Evolutionary conservation across 78 protist species (phyloP), one percentile per base, ranked within the genome.

Genomic region (Diacronema lutheri): DNA sequence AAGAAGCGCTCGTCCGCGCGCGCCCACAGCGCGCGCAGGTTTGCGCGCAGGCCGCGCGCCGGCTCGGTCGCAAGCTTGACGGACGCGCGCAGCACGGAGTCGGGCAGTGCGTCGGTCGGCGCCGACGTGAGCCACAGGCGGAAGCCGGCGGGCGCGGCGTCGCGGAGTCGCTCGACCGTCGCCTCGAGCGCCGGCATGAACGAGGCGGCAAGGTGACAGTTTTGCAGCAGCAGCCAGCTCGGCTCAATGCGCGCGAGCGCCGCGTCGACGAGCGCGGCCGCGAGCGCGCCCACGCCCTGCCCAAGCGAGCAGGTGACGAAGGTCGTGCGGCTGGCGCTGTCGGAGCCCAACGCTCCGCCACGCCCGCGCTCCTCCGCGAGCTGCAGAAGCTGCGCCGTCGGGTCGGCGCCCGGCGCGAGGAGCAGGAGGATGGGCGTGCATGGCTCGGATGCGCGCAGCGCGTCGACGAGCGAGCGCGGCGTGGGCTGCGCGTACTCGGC

Each of bases 41-140:
- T 96, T 11, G 89, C 58, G 9, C 82, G 86, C 35, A 95, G 44
- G 29, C 95, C 96, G 23, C 73, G 81, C n/a, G 98, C 96, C 31
- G 96, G 93, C 85, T 93, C 96, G 86, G 79, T 90, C n/a, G 94
- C 89, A 80, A 95, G 79, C 88, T 95, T 95, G 86, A 95, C 88
- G 4, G 92, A 58, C 66, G 85, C 76, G 83, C 90, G 93, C 56
- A 95, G 91, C 38, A 95, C 61, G 13, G 90, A 29, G 46, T 88
- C 95, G 21, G 97, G 97, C 66, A 93, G 90, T 19, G 26, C 29
- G 35, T 71, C 37, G 25, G 82, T 12, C 11, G 95, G 95, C 74
- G 57, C 77, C 61, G 94, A 87, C 7, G 95, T 93, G 19, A 95
- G 86, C 93, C 94, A 95, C 37, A 93, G 90, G 1, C 97, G 85